phyloP scores from a whole-genome alignment of 257 asterid genomes.

The Salvia splendens region DNA sequence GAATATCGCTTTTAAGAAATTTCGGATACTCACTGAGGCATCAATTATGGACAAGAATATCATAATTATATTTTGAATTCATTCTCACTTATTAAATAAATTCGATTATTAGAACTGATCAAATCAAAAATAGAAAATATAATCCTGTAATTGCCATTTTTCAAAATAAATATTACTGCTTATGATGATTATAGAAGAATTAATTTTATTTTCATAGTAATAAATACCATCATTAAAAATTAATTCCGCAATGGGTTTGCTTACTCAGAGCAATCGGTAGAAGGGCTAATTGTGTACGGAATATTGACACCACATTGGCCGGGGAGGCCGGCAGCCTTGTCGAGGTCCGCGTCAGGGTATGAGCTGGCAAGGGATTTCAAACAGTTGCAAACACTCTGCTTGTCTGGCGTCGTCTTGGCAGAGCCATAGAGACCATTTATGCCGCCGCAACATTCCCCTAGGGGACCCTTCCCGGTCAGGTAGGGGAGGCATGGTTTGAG shows the following conservation, averaged over 20 bases:
- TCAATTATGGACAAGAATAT: no score
- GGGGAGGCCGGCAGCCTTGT: constrained; percentile 42
- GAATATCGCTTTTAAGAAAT: no score
- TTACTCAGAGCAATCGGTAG: constrained; percentile 32
- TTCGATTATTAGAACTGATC: no score
- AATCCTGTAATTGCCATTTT: no score
- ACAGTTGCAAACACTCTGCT: constrained; percentile 36
- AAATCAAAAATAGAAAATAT: no score
- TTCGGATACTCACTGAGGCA: no score
- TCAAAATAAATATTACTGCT: no score
- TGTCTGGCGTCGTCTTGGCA: constrained; percentile 29
- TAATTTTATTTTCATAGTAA: no score
- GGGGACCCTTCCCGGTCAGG: constrained; percentile 30
- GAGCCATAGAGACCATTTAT: constrained; percentile 11
- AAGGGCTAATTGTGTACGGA: constrained; percentile 46
- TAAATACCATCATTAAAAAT: no score
- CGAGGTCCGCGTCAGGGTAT: not conserved
- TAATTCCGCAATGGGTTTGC: not conserved
- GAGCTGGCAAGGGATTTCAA: constrained; percentile 23
- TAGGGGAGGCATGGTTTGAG: constrained; percentile 43
- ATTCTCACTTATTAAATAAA: no score
- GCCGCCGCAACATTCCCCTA: constrained; percentile 35
- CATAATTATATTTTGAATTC: no score
- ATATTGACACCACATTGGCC: constrained; percentile 36
- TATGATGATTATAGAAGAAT: no score